Evolutionary conservation across 805 yeast genomes (phyloP).

Genomic region (Suhomyces sp.): DNA sequence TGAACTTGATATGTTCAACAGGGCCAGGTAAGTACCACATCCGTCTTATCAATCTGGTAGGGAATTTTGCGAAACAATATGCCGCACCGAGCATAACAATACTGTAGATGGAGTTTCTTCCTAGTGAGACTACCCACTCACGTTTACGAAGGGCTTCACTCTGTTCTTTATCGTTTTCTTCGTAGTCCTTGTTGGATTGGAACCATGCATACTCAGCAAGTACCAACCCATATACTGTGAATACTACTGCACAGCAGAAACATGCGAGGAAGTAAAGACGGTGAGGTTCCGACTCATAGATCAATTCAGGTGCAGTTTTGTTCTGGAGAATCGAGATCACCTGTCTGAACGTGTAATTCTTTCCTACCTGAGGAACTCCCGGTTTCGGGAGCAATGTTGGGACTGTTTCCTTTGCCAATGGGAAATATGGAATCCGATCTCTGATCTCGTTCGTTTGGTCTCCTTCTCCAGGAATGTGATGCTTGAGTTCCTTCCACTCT

Average conservation of each 20-base stretch:
- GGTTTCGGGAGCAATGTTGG: constrained; percentile 73
- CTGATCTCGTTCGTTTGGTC: constrained; percentile 41
- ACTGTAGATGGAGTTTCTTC: constrained; percentile 28
- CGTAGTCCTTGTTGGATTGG: constrained; percentile 49
- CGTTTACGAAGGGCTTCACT: constrained; percentile 41
- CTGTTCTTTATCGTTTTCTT: constrained; percentile 49
- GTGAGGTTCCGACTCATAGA: constrained; percentile 84
- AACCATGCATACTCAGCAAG: constrained; percentile 55
- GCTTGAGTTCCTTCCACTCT: constrained; percentile 43
- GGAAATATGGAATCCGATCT: constrained; percentile 66
- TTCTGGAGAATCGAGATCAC: constrained; percentile 55
- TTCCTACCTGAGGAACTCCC: constrained; percentile 71
- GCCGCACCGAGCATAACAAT: constrained; percentile 27
- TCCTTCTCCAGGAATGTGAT: constrained; percentile 58
- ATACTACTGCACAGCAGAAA: constrained; percentile 64
- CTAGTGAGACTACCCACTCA: constrained; percentile 32
- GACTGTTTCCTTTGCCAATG: constrained; percentile 58
- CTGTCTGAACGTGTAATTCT: constrained; percentile 52
- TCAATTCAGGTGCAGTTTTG: constrained; percentile 62
- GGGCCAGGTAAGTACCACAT: constrained; percentile 73
- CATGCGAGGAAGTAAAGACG: constrained; percentile 68
- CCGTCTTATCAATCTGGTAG: constrained; percentile 68
- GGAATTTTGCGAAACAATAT: constrained; percentile 40
- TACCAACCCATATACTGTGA: constrained; percentile 65
- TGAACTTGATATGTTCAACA: constrained; percentile 55